Conservation (phyloP, 2,329 filamentous ascomycete species). For the Fusarium sublunatum region DNA sequence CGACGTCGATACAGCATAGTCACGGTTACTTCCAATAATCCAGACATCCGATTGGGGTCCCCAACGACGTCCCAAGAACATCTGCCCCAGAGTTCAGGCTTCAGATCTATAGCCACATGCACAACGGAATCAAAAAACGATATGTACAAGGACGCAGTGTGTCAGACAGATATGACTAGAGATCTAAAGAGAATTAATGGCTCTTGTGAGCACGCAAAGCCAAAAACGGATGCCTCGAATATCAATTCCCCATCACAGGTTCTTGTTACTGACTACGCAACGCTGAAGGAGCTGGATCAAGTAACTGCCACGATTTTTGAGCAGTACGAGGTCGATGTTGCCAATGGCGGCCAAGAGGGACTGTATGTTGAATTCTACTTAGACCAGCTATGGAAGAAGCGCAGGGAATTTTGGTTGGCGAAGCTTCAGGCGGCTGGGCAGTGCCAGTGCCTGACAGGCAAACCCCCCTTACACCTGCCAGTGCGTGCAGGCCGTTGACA, state of each 20-base stretch:
- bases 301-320: slow-evolving; percentile 47
- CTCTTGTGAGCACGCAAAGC: background rate
- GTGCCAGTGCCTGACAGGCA: background rate
- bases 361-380: slow-evolving; percentile 49
- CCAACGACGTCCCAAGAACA: background rate
- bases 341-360: slow-evolving; percentile 33
- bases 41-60: background rate
- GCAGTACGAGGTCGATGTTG: slow-evolving; percentile 50
- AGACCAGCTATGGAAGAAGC: slow-evolving; percentile 40
- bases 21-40: background rate
- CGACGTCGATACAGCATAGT: background rate
- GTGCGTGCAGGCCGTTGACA: background rate
- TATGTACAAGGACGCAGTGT: slow-evolving; percentile 24
- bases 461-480: background rate
- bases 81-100: background rate
- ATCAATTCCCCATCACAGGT: slow-evolving; percentile 19
- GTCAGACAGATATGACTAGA: slow-evolving; percentile 15
- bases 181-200: background rate
- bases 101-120: background rate
- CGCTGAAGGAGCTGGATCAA: slow-evolving; percentile 43
- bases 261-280: slow-evolving; percentile 42
- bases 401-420: slow-evolving; percentile 49
- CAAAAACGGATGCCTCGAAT: background rate
- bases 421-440: slow-evolving; percentile 26
- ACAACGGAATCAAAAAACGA: background rate